Conservation (phyloP, 2,329 filamentous ascomycete species). For the Alternaria burnsii region DNA sequence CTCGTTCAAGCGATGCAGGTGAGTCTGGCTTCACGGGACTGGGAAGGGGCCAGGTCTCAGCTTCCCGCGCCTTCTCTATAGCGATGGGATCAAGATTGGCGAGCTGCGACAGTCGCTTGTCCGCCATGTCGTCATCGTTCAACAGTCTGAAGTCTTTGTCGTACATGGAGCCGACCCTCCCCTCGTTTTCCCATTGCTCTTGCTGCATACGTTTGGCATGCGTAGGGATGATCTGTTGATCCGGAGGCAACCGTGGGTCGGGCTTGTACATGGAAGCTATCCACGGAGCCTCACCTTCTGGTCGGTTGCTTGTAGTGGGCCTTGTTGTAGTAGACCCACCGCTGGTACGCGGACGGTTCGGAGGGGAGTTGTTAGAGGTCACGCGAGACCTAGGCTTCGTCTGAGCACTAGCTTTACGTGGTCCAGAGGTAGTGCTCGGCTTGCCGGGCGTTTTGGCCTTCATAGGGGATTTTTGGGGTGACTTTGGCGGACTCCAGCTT, state of each 20-base stretch:
- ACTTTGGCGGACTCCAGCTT: constrained; percentile 40
- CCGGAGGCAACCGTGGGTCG: constrained; percentile 89
- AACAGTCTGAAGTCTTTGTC: constrained; percentile 88
- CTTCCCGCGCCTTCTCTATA: constrained; percentile 38
- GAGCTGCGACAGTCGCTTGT: constrained; percentile 43
- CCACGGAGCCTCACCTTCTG: constrained; percentile 96
- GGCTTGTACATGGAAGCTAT: constrained; percentile 94
- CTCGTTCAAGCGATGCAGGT: constrained; percentile 28
- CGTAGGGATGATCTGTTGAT: constrained; percentile 94
- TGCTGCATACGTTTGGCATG: constrained; percentile 91
- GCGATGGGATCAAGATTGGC: constrained; percentile 35
- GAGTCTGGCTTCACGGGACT: constrained; percentile 40
- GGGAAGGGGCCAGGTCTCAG: constrained; percentile 47
- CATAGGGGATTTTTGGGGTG: constrained; percentile 44
- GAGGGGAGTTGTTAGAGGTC: constrained; percentile 48
- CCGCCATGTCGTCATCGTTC: constrained; percentile 66
- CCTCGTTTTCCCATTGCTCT: constrained; percentile 94
- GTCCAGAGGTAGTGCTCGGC: constrained; percentile 44
- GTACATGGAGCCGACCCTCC: constrained; percentile 83
- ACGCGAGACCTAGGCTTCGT: constrained; percentile 48
- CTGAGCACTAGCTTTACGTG: constrained; percentile 43
- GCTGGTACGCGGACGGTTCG: constrained; percentile 68
- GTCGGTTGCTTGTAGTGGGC: constrained; percentile 72
- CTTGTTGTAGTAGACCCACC: constrained; percentile 60
- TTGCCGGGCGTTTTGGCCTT: constrained; percentile 54